These are phyloP conservation scores for Echria macrotheca DNA, from an alignment of 495 filamentous ascomycete species.

Conservation along the genomic window DNA sequence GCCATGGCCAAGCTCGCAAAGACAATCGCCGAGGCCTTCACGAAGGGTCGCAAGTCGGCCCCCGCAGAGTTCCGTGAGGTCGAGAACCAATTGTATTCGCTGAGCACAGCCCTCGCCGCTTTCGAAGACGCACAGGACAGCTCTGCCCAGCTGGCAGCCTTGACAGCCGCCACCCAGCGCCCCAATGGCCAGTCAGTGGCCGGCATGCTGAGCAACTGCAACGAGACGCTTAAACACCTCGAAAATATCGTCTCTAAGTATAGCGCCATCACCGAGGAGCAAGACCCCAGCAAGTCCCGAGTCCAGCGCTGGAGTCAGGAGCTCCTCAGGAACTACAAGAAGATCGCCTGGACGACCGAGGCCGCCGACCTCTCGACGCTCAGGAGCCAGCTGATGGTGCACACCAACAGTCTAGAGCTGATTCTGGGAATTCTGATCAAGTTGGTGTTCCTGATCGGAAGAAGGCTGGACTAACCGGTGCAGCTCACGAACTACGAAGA, in stretches of 20 bases:
- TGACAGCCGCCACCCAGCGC: neutral
- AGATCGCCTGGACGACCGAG: slow-evolving; percentile 16
- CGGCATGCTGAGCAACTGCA: slow-evolving; percentile 9
- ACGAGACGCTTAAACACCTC: slow-evolving; percentile 16
- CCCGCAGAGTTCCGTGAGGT: slow-evolving; percentile 17
- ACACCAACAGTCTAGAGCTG: slow-evolving; percentile 15
- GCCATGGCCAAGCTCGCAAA: slow-evolving; percentile 17
- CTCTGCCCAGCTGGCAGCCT: neutral
- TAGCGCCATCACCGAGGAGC: neutral
- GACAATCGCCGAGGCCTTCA: slow-evolving; percentile 12
- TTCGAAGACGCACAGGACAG: slow-evolving; percentile 1
- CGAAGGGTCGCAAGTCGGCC: slow-evolving; percentile 13
- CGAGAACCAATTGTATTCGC: slow-evolving; percentile 17
- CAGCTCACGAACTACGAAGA: neutral
- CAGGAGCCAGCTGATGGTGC: slow-evolving; percentile 15
- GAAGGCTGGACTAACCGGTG: neutral
- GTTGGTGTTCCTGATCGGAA: no score
- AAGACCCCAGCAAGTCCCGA: neutral
- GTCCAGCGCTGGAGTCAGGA: slow-evolving; percentile 13
- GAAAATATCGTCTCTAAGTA: slow-evolving; percentile 14
- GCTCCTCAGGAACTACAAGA: slow-evolving; percentile 15
- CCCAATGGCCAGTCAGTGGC: neutral
- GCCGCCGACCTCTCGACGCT: slow-evolving; percentile 13
- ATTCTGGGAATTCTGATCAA: slow-evolving; percentile 14
- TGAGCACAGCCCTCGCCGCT: slow-evolving; percentile 12